phyloP scores from a whole-genome alignment of 176 grass and related monocot genomes.

The Cocos nucifera region DNA sequence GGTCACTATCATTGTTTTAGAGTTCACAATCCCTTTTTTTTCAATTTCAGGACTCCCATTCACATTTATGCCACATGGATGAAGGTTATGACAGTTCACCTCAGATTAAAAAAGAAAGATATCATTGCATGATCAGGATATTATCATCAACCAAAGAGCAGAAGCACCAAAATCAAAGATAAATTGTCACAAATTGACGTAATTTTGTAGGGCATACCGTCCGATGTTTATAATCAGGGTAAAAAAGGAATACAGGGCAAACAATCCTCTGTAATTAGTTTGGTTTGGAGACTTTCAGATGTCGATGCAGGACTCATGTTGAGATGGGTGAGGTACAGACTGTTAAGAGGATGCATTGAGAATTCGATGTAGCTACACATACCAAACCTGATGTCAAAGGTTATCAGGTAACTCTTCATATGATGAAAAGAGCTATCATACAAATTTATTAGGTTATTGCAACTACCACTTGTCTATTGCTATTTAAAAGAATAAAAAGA shows the following conservation, averaged over 20 bases:
- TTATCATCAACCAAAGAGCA: not conserved
- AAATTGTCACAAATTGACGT: conserved; percentile 1
- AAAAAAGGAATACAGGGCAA: conserved; percentile 22
- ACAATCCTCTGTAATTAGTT: conserved; percentile 25
- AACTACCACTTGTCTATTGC: not conserved
- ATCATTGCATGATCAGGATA: not conserved
- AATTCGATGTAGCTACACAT: conserved; percentile 29
- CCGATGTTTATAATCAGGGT: conserved; percentile 24
- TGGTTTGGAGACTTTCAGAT: conserved; percentile 19
- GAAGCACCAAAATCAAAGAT: conserved; percentile 11
- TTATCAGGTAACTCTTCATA: conserved; percentile 14
- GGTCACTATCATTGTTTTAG: no score
- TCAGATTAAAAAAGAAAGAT: no score
- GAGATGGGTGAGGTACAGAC: conserved; percentile 17
- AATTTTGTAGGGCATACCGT: conserved; percentile 16
- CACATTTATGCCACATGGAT: not conserved
- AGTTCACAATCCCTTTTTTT: no score
- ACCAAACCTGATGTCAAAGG: conserved; percentile 28
- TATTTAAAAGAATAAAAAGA: conserved; percentile 1
- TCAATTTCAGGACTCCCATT: no score
- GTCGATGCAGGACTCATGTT: conserved; percentile 14
- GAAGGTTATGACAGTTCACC: not conserved
- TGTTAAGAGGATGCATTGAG: conserved; percentile 14
- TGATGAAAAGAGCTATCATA: conserved; percentile 5
- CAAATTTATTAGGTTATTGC: not conserved